Evolutionary conservation across 768 basidiomycete genomes (phyloP).

Genomic region (Ramaria rubella): DNA sequence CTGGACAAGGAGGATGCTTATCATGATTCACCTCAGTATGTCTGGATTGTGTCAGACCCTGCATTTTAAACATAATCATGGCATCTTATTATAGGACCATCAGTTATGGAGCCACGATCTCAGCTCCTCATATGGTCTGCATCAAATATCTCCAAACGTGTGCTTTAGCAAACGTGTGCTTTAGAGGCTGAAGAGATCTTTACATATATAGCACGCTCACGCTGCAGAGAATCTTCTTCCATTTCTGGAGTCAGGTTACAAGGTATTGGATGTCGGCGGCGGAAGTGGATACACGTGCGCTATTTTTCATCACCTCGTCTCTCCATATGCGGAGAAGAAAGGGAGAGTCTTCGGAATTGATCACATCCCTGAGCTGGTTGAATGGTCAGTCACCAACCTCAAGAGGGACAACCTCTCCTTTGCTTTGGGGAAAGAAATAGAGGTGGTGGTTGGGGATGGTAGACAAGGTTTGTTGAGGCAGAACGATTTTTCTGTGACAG

Average conservation of each 20-base stretch:
- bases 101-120: slow-evolving; percentile 85
- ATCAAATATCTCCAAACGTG: too few species aligned
- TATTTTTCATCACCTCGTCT: slow-evolving; percentile 70
- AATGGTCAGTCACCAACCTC: slow-evolving; percentile 65
- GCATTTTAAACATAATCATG: background rate
- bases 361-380: slow-evolving; percentile 74
- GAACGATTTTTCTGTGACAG: too few species aligned
- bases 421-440: slow-evolving; percentile 52
- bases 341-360: slow-evolving; percentile 85
- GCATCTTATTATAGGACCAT: slow-evolving; percentile 60
- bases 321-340: slow-evolving; percentile 25
- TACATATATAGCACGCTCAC: slow-evolving; percentile 83
- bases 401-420: slow-evolving; percentile 53
- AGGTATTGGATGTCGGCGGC: slow-evolving; percentile 84
- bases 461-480: slow-evolving; percentile 46
- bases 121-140: slow-evolving; percentile 91
- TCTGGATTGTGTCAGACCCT: slow-evolving; percentile 7
- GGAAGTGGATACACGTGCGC: slow-evolving; percentile 86
- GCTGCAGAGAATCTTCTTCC: slow-evolving; percentile 74
- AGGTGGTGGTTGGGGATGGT: slow-evolving; percentile 73
- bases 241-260: slow-evolving; percentile 60
- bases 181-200: background rate
- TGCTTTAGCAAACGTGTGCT: too few species aligned
- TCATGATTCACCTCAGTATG: slow-evolving; percentile 32
- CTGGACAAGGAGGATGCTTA: slow-evolving; percentile 23